Base-by-base conservation (phyloP, 2,329 filamentous ascomycete genomes). In the Grosmannia penicillata region DNA sequence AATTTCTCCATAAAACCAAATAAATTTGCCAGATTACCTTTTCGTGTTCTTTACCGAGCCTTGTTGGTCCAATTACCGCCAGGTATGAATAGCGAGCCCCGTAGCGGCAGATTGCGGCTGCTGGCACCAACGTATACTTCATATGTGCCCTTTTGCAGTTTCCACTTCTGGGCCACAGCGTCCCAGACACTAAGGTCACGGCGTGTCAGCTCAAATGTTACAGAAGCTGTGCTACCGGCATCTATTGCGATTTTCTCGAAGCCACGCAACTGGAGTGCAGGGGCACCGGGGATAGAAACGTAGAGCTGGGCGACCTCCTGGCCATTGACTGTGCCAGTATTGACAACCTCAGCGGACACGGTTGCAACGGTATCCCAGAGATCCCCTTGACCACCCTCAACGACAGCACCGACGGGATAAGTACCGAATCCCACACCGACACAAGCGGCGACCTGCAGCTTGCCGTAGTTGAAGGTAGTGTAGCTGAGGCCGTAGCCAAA, bases 361-460 rank as follows among this genome's bases (percentile, higher is more conserved):
- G 14, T 23, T 23, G 29, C 36, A 1, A 38, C 23, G 4, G 22
- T 14, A 14, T 32, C 29, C 36, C 36, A 79, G 24, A 79, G 62
- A 26, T 69, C 66, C 1, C 75, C 71, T 52, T 80, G 78, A 6
- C 77, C 76, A 47, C 76, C 75, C 47, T 73, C 66, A 11, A 63
- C 74, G 40, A 81, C 81, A 33, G 79, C 79, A 1, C 78, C 75
- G 1, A 54, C 47, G 37, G 46, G 32, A 40, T 46, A 23, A 41
- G 44, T n/a, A n/a, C n/a, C n/a, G n/a, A n/a, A n/a, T n/a, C n/a
- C n/a, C n/a, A n/a, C n/a, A n/a, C n/a, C n/a, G n/a, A n/a, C n/a
- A n/a, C n/a, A n/a, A n/a, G n/a, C 17, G 40, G 41, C 37, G 51
- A 93, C 77, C 54, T 81, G 86, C 50, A 93, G 66, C 55, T 85